Conservation (phyloP, 2,329 filamentous ascomycete species). For the Knoxdaviesia capensis region DNA sequence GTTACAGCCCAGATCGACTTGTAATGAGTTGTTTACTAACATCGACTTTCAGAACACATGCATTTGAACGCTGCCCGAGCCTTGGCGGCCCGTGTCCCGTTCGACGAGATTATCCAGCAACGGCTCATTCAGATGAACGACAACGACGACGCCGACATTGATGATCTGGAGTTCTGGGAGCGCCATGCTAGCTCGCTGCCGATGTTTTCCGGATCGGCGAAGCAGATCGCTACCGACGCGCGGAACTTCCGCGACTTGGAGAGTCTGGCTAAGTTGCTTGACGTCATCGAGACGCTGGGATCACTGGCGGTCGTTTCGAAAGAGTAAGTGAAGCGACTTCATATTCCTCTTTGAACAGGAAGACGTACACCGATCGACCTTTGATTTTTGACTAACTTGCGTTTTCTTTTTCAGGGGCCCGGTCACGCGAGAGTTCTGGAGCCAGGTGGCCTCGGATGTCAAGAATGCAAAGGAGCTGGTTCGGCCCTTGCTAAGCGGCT, state of each 20-base stretch:
- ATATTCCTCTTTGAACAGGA: not conserved
- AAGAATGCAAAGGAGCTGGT: conserved; percentile 34
- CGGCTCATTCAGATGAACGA: conserved; percentile 13
- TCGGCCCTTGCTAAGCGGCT: conserved; percentile 40
- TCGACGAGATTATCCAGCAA: conserved; percentile 23
- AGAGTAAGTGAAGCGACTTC: conserved; percentile 21
- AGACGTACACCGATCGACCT: too few species aligned
- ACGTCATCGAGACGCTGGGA: conserved; percentile 47
- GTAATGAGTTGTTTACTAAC: conserved; percentile 6
- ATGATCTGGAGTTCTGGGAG: conserved; percentile 20
- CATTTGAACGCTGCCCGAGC: conserved; percentile 33
- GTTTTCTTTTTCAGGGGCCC: conserved; percentile 6
- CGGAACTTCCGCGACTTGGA: conserved; percentile 50
- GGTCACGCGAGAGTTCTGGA: conserved; percentile 27
- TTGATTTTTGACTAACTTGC: too few species aligned
- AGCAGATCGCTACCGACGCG: conserved; percentile 30
- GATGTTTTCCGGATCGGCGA: conserved; percentile 11
- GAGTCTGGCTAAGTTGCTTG: conserved; percentile 41
- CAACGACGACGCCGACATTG: conserved; percentile 16
- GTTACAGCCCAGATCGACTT: conserved; percentile 17
- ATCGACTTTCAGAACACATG: conserved; percentile 19
- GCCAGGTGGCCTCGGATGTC: conserved; percentile 30
- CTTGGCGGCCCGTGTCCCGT: conserved; percentile 29
- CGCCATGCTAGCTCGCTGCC: conserved; percentile 8
- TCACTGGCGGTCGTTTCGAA: conserved; percentile 28